These are phyloP conservation scores for Dalechampia spathulata DNA, from an alignment of 441 rosid genomes.

Conservation along the genomic window DNA sequence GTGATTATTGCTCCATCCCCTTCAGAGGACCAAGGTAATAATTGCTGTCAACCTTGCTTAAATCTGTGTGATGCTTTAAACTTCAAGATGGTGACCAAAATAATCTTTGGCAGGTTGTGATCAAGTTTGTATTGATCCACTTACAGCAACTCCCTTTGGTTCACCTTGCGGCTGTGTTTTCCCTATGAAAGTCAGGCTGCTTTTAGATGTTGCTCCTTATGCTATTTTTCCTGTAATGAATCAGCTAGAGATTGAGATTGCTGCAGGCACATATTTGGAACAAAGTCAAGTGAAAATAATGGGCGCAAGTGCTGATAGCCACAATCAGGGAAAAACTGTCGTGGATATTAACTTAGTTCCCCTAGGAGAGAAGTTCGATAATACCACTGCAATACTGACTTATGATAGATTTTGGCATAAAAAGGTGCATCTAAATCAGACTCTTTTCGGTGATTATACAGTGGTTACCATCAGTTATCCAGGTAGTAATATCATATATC, in stretches of 20 bases:
- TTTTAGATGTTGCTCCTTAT: conserved; percentile 71
- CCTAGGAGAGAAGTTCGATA: conserved; percentile 94
- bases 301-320: conserved; percentile 92
- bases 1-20: conserved; percentile 59
- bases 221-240: conserved; percentile 78
- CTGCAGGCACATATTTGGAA: conserved; percentile 80
- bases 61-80: not conserved
- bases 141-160: conserved; percentile 78
- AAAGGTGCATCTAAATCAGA: conserved; percentile 62
- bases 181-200: conserved; percentile 92
- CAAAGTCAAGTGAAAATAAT: conserved; percentile 97
- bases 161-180: conserved; percentile 96
- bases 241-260: conserved; percentile 92
- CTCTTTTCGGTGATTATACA: conserved; percentile 79
- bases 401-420: conserved; percentile 67
- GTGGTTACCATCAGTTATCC: conserved; percentile 68
- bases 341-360: conserved; percentile 94
- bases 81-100: conserved; percentile 18
- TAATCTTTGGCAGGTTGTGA: conserved; percentile 64
- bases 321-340: conserved; percentile 74
- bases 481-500: conserved; percentile 36
- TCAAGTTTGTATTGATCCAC: conserved; percentile 83
- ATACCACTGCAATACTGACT: conserved; percentile 79
- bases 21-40: conserved; percentile 52
- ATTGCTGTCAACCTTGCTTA: not conserved